These are phyloP conservation scores for Casuarina glauca DNA, from an alignment of 306 rosid genomes.

Conservation along the genomic window DNA sequence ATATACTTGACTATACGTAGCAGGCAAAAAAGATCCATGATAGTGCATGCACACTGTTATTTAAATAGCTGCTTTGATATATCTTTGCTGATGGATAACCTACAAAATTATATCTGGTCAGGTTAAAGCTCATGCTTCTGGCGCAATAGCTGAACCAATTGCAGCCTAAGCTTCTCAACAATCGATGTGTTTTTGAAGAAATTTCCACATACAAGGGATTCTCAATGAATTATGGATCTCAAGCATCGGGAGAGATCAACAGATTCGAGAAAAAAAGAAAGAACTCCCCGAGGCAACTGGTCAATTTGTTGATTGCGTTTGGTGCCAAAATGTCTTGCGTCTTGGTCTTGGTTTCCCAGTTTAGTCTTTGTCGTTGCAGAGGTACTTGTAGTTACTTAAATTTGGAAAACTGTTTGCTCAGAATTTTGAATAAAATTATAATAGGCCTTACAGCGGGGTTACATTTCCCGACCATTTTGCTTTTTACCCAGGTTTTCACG, in stretches of 20 bases:
- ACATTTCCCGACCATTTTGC: neutral
- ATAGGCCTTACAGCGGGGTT: conserved; percentile 5
- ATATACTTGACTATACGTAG: neutral
- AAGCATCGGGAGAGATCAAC: conserved; percentile 34
- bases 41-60: neutral
- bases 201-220: conserved; percentile 68
- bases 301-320: conserved; percentile 21
- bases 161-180: conserved; percentile 66
- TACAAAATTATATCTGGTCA: conserved; percentile 31
- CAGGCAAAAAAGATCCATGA: neutral
- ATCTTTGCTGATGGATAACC: conserved; percentile 9
- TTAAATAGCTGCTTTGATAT: neutral
- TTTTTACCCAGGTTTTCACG: neutral
- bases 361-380: conserved; percentile 34
- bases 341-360: conserved; percentile 31
- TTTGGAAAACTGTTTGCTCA: conserved; percentile 23
- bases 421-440: conserved; percentile 26
- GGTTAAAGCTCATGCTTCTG: conserved; percentile 66
- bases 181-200: conserved; percentile 56
- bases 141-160: conserved; percentile 74
- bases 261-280: conserved; percentile 29
- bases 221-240: conserved; percentile 35
- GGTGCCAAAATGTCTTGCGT: conserved; percentile 29
- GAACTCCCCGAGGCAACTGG: conserved; percentile 23
- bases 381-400: conserved; percentile 25